phyloP scores from a whole-genome alignment of 768 basidiomycete genomes.

The Tulasnella sp. region DNA sequence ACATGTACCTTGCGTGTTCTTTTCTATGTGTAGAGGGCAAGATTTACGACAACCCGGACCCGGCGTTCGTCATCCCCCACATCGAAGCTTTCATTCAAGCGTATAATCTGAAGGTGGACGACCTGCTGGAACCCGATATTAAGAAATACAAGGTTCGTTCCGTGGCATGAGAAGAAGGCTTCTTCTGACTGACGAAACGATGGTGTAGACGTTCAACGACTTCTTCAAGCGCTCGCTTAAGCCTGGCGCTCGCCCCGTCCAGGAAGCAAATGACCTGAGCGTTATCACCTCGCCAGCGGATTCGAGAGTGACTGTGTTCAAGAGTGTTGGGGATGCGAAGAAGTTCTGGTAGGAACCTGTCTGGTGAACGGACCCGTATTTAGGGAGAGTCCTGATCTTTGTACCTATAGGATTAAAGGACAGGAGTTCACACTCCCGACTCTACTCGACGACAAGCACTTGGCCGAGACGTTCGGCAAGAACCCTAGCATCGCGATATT shows the following conservation, averaged over 20 bases:
- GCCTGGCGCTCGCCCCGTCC: constrained; percentile 52
- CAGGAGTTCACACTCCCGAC: constrained; percentile 56
- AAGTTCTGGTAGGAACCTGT: constrained; percentile 51
- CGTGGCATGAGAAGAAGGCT: background rate
- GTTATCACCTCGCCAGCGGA: constrained; percentile 64
- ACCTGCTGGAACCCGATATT: constrained; percentile 58
- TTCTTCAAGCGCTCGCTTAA: constrained; percentile 65
- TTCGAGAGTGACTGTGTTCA: constrained; percentile 63
- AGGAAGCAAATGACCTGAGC: constrained; percentile 43
- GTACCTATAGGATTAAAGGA: constrained; percentile 52
- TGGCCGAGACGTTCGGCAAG: constrained; percentile 34
- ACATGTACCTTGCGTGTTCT: too few species aligned
- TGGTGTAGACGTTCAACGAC: constrained; percentile 52
- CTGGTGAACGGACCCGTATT: too few species aligned
- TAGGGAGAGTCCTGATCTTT: background rate
- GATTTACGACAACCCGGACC: constrained; percentile 20
- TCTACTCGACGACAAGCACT: constrained; percentile 44
- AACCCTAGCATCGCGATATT: constrained; percentile 49
- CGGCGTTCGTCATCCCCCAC: constrained; percentile 18
- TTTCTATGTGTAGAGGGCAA: constrained; percentile 10
- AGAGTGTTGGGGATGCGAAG: constrained; percentile 48
- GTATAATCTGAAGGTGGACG: constrained; percentile 47
- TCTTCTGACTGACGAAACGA: constrained; percentile 8
- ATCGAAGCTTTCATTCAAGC: constrained; percentile 40
- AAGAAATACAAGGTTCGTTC: constrained; percentile 39